Evolutionary conservation across 1,284 basidiomycete species (phyloP).

Genomic region (Ganoderma leucocontextum): DNA sequence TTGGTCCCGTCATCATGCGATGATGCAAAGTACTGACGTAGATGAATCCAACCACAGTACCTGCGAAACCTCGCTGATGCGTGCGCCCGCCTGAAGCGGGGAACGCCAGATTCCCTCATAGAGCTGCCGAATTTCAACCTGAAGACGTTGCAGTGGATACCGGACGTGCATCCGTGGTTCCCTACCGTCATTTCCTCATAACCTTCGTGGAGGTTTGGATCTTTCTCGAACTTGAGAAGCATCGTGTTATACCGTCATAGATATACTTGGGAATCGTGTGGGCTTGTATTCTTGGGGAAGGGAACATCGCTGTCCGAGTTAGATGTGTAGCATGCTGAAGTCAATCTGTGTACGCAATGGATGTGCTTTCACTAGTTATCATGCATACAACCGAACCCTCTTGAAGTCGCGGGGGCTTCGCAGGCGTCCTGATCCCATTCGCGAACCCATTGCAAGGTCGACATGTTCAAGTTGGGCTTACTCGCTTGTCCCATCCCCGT

Average conservation of each 20-base stretch:
- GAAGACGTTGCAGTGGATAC: conserved; percentile 50
- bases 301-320: neutral
- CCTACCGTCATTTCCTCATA: conserved; percentile 32
- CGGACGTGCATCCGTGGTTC: conserved; percentile 55
- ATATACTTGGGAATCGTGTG: neutral
- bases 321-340: neutral
- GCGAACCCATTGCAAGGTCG: too few relatives aligned
- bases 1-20: conserved; percentile 3
- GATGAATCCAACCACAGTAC: conserved; percentile 18
- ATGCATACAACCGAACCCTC: too few relatives aligned
- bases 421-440: too few relatives aligned
- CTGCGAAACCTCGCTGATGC: conserved; percentile 25
- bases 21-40: too few relatives aligned
- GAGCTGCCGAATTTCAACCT: conserved; percentile 41
- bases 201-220: neutral
- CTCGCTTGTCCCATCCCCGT: too few relatives aligned
- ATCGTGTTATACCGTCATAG: neutral
- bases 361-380: too few relatives aligned
- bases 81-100: conserved; percentile 17
- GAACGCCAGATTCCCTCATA: conserved; percentile 10
- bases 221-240: neutral
- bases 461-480: too few relatives aligned
- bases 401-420: too few relatives aligned
- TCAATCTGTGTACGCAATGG: neutral
- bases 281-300: neutral